These are phyloP conservation scores for Coemansia asiatica DNA, from an alignment of 192 early-diverging fungal genomes.

Conservation along the genomic window DNA sequence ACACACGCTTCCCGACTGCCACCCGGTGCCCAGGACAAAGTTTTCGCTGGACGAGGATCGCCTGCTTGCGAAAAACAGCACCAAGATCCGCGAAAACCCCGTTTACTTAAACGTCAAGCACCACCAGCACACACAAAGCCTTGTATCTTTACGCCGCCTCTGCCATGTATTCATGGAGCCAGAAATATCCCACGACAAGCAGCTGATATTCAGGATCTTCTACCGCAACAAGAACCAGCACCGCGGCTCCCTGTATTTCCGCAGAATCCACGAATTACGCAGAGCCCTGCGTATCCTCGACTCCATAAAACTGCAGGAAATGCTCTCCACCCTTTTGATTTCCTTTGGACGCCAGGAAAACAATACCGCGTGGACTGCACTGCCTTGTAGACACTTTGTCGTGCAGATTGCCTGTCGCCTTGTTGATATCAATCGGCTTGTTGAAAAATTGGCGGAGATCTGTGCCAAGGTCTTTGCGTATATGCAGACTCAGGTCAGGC, in stretches of 20 bases:
- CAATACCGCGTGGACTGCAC: constrained; percentile 11
- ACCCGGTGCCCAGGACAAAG: constrained; percentile 30
- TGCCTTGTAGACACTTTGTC: constrained; percentile 25
- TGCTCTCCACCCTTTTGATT: constrained; percentile 3
- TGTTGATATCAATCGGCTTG: constrained; percentile 15
- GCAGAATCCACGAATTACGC: constrained; percentile 28
- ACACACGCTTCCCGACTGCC: constrained; percentile 31
- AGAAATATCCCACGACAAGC: constrained; percentile 26
- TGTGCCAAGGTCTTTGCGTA: constrained; percentile 21
- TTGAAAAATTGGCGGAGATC: constrained; percentile 12
- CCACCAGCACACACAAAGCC: constrained; percentile 19
- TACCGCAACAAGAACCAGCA: constrained; percentile 53
- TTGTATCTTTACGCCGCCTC: not conserved
- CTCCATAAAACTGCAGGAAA: not conserved
- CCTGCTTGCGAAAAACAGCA: not conserved
- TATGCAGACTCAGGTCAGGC: constrained; percentile 27
- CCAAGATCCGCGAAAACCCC: constrained; percentile 18
- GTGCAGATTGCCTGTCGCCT: constrained; percentile 16
- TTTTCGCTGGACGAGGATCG: constrained; percentile 11
- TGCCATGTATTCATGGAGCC: not conserved
- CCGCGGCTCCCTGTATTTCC: constrained; percentile 21
- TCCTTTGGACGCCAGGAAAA: constrained; percentile 10
- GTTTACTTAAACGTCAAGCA: constrained; percentile 33
- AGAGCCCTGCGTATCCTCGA: constrained; percentile 31
- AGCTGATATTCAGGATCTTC: constrained; percentile 30